These are phyloP conservation scores for Thalassiosira profunda DNA, from an alignment of 108 stramenopile genomes.

Conservation along the genomic window DNA sequence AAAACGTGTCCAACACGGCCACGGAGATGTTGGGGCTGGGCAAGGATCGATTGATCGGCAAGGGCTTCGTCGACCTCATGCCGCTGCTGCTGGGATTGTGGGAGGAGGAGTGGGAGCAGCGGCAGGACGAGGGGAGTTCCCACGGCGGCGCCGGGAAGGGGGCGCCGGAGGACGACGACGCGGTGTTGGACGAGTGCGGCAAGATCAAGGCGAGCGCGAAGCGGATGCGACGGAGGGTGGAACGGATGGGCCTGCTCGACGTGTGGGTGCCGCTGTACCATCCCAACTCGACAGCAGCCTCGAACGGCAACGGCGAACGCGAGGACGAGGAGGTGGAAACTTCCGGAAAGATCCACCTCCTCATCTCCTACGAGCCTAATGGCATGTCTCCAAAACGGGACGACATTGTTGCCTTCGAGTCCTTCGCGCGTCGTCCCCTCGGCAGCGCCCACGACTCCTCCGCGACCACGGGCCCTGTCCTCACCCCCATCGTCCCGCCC, in stretches of 20 bases:
- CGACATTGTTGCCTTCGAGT: slow-evolving; percentile 84
- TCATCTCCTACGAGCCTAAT: slow-evolving; percentile 78
- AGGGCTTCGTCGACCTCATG: slow-evolving; percentile 71
- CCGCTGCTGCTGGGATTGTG: slow-evolving; percentile 62
- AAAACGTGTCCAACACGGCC: neutral
- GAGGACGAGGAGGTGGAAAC: too few relatives aligned
- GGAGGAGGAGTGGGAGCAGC: slow-evolving; percentile 56
- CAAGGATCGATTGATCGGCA: slow-evolving; percentile 66
- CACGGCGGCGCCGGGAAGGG: too few relatives aligned
- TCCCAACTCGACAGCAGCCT: slow-evolving; percentile 4
- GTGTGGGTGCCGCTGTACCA: slow-evolving; percentile 71
- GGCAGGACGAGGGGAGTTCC: slow-evolving; percentile 7
- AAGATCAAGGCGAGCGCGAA: neutral
- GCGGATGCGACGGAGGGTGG: neutral
- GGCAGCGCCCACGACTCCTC: neutral
- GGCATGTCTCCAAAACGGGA: slow-evolving; percentile 74
- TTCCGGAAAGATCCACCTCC: slow-evolving; percentile 72
- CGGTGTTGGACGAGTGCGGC: slow-evolving; percentile 30
- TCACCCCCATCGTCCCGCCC: slow-evolving; percentile 65
- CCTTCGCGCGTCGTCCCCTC: slow-evolving; percentile 74
- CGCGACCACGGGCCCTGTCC: slow-evolving; percentile 4
- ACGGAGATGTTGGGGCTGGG: slow-evolving; percentile 38
- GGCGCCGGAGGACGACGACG: slow-evolving; percentile 6
- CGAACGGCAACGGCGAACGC: too few relatives aligned
- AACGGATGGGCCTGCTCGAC: slow-evolving; percentile 54